phyloP scores from a whole-genome alignment of 805 yeast species.

The Pichia cephalocereana region DNA sequence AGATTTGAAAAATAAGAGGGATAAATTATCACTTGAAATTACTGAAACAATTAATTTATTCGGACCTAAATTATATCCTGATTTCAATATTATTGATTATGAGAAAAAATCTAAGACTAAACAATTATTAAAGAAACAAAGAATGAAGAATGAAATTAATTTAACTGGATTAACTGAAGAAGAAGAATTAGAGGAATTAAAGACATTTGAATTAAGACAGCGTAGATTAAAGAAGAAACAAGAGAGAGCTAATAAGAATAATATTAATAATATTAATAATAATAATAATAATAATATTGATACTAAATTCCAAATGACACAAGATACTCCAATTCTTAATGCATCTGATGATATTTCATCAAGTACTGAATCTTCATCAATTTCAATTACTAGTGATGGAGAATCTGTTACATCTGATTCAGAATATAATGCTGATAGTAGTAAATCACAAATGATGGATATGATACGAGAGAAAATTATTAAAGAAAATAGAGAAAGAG shows the following conservation, averaged over 20 bases:
- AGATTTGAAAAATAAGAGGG: slow-evolving; percentile 54
- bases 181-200: slow-evolving; percentile 42
- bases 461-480: slow-evolving; percentile 22
- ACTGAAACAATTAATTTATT: slow-evolving; percentile 70
- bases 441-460: slow-evolving; percentile 8
- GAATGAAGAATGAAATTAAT: slow-evolving; percentile 16
- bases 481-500: slow-evolving; percentile 22
- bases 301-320: slow-evolving; percentile 29
- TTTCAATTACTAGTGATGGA: slow-evolving; percentile 20
- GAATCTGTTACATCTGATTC: slow-evolving; percentile 10
- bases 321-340: slow-evolving; percentile 45
- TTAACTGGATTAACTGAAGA: slow-evolving; percentile 21
- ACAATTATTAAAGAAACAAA: slow-evolving; percentile 20
- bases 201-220: slow-evolving; percentile 37
- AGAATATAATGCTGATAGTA: slow-evolving; percentile 3
- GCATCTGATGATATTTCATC: slow-evolving; percentile 29
- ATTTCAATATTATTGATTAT: slow-evolving; percentile 53
- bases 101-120: slow-evolving; percentile 28
- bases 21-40: slow-evolving; percentile 57
- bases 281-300: not conserved
- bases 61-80: slow-evolving; percentile 84
- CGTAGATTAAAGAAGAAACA: slow-evolving; percentile 29
- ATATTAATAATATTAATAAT: not conserved
- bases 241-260: slow-evolving; percentile 15
- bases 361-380: slow-evolving; percentile 24